Evolutionary conservation across 1,284 basidiomycete genomes (phyloP).

Genomic region (Coniferiporia sulphurascens): DNA sequence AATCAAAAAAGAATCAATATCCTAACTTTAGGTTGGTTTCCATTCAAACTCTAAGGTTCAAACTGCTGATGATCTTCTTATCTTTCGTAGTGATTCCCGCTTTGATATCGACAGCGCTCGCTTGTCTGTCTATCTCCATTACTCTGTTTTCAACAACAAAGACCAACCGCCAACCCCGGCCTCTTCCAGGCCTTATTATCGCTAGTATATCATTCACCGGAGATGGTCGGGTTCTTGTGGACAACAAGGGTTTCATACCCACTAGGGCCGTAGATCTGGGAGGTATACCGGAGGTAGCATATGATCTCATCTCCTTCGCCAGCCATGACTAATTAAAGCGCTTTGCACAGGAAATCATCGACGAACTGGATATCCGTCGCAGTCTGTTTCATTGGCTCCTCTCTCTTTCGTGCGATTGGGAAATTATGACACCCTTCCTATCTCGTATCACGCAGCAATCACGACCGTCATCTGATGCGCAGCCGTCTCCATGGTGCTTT

Average conservation of each 20-base stretch:
- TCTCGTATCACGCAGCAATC: not conserved
- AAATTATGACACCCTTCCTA: slow-evolving; percentile 7
- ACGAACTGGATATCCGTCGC: slow-evolving; percentile 7
- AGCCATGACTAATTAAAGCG: not conserved
- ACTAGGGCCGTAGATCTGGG: slow-evolving; percentile 10
- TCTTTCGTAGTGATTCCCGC: slow-evolving; percentile 3
- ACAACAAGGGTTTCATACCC: slow-evolving; percentile 14
- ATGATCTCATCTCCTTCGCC: not conserved
- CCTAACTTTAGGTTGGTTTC: slow-evolving; percentile 4
- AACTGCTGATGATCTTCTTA: not conserved
- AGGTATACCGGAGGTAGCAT: slow-evolving; percentile 10
- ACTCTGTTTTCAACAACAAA: not conserved
- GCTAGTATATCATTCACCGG: slow-evolving; percentile 13
- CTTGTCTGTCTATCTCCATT: not conserved
- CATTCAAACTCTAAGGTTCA: not conserved
- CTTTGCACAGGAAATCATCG: slow-evolving; percentile 10
- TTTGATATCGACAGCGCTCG: not conserved
- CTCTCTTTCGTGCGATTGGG: slow-evolving; percentile 17
- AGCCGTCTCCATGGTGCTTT: not conserved
- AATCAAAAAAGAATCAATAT: not conserved
- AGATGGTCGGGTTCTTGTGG: slow-evolving; percentile 16
- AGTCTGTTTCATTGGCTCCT: slow-evolving; percentile 16
- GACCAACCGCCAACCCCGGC: not conserved
- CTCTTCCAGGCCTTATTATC: not conserved
- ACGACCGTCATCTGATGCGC: slow-evolving; percentile 2